Conservation (phyloP, 495 filamentous ascomycete genomes). For the Trichoderma gamsii region DNA sequence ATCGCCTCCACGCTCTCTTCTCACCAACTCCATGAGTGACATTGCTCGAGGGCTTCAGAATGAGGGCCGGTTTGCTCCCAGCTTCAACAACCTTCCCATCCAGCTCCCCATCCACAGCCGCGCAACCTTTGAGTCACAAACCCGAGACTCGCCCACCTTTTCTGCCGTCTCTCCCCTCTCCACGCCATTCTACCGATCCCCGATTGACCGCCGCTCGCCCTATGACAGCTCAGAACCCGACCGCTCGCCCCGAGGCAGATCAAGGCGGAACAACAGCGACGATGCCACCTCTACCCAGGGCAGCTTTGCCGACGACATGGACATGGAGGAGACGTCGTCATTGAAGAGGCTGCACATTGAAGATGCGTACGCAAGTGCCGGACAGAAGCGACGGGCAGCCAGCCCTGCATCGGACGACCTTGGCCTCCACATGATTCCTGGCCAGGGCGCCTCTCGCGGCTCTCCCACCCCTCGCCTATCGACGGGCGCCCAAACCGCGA, state of each 20-base stretch:
- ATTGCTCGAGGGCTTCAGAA: conserved; percentile 38
- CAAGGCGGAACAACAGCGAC: conserved; percentile 49
- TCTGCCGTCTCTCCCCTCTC: conserved; percentile 47
- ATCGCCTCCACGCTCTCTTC: conserved; percentile 48
- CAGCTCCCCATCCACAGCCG: conserved; percentile 29
- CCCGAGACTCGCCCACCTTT: conserved; percentile 36
- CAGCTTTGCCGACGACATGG: conserved; percentile 53
- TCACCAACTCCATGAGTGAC: conserved; percentile 48
- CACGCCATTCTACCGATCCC: conserved; percentile 40
- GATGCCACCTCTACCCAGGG: conserved; percentile 37
- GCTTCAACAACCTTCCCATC: conserved; percentile 42
- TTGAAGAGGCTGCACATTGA: conserved; percentile 57
- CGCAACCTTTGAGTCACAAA: conserved; percentile 23
- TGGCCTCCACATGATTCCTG: conserved; percentile 48
- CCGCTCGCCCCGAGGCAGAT: conserved; percentile 54
- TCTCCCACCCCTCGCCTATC: conserved; percentile 43
- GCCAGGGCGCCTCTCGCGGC: conserved; percentile 51
- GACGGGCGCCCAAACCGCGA: neutral
- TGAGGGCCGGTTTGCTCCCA: conserved; percentile 38
- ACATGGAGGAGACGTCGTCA: conserved; percentile 57
- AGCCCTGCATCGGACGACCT: conserved; percentile 72
- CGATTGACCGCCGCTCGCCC: conserved; percentile 44
- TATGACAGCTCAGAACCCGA: conserved; percentile 42
- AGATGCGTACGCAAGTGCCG: conserved; percentile 33
- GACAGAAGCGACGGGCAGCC: conserved; percentile 75